Percentiles rank a stretch among this genome's conserved stretches.
phyloP scores from a whole-genome alignment of 352 stramenopile genomes.

The Phytophthora cryptogea region DNA sequence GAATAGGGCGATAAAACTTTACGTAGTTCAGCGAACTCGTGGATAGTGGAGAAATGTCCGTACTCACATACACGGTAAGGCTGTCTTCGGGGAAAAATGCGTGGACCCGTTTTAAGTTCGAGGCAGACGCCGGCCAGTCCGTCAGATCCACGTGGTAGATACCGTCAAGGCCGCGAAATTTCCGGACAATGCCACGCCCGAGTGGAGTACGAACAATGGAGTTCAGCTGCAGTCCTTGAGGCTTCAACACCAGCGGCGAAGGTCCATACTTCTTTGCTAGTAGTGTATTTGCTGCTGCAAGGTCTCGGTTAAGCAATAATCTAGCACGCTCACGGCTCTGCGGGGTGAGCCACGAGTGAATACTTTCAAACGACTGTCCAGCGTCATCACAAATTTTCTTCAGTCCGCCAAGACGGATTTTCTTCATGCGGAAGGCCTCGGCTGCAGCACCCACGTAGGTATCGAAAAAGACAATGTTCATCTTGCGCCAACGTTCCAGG shows the following conservation, averaged over 20 bases:
- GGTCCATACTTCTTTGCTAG: conserved; percentile 40
- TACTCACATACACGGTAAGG: conserved; percentile 43
- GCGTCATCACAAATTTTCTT: conserved; percentile 72
- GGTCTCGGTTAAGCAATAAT: conserved; percentile 67
- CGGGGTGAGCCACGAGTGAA: conserved; percentile 61
- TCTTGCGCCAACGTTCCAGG: conserved; percentile 74
- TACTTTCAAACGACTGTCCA: conserved; percentile 54
- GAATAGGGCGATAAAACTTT: conserved; percentile 49
- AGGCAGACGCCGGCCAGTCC: conserved; percentile 48
- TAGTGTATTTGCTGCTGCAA: conserved; percentile 68
- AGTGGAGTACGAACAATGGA: conserved; percentile 65
- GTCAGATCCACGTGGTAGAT: conserved; percentile 85
- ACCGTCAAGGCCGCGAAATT: conserved; percentile 70
- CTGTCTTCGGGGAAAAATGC: conserved; percentile 68
- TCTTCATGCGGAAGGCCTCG: conserved; percentile 74
- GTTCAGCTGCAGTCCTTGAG: conserved; percentile 66
- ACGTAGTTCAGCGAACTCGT: conserved; percentile 65
- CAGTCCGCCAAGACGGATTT: conserved; percentile 66
- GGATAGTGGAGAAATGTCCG: conserved; percentile 39
- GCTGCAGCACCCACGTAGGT: conserved; percentile 88
- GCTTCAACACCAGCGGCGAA: conserved; percentile 53
- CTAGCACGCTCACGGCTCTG: conserved; percentile 62
- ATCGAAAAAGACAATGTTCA: conserved; percentile 93
- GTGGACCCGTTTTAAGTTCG: conserved; percentile 47
- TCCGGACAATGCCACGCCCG: conserved; percentile 68